Base-by-base conservation (phyloP, 352 stramenopile species). In the Phytophthora cryptogea region DNA sequence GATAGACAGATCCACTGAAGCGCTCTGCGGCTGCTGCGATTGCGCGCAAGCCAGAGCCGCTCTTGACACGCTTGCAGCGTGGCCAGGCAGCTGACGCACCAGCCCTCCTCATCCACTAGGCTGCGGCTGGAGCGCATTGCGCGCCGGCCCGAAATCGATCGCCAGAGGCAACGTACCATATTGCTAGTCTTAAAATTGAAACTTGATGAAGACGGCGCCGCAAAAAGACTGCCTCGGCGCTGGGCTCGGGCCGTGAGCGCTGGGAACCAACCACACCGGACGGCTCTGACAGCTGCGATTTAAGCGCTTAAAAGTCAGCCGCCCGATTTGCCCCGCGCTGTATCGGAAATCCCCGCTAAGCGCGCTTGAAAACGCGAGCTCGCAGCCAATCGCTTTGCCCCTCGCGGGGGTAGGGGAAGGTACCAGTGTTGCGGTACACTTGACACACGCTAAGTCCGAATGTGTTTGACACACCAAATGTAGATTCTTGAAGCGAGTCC, bases 161-260 rank as follows among this genome's bases (percentile, higher is more conserved):
- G 40, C 43, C 43, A 54, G 55, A 54, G 26, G 49, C 54, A 44
- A 80, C 83, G 65, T 89, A 92, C 83, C 83, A 92, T 92, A 78
- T 88, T 92, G 83, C 69, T 70, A 81, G 74, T 80, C 79, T 89
- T 88, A 84, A 84, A 88, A 88, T 86, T 86, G 76, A 86, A 88
- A 88, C 76, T 90, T 92, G 79, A 83, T 83, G 74, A 73, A 88
- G 80, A 84, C 79, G 70, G 68, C 67, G 78, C 76, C 75, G 79
- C 79, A 91, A 88, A 78, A 80, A 82, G 79, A 91, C 73, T 88
- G 78, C 58, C 36, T 40, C 23, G 35, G 48, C 40, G n/a, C 45
- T 30, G 26, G 46, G 45, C 56, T 57, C 48, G 41, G 20, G 51
- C 35, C 45, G 40, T 39, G 44, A 61, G 60, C 56, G 66, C 55